Percentiles rank a stretch among this genome's conserved stretches.
Evolutionary conservation across 306 rosid species (phyloP).

Genomic region (Chamaecrista fasciculata): DNA sequence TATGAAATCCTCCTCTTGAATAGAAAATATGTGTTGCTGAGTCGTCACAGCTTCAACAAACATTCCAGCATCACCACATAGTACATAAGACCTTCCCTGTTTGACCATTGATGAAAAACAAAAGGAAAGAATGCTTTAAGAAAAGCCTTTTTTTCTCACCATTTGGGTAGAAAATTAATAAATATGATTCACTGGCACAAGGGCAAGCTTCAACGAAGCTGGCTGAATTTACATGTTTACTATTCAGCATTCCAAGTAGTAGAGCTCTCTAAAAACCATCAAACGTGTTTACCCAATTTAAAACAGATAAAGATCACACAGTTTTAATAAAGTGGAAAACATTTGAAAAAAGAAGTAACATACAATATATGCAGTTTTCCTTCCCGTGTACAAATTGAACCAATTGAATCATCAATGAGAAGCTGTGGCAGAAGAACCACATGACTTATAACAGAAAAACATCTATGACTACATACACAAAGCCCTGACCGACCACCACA

Average conservation of each 20-base stretch:
- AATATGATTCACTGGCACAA: not conserved
- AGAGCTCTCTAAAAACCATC: not conserved
- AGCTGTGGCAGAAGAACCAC: not conserved
- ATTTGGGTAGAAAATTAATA: not conserved
- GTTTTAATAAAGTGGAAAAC: not conserved
- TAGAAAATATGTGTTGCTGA: slow-evolving; percentile 27
- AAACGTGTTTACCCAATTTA: not conserved
- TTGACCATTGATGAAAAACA: slow-evolving; percentile 25
- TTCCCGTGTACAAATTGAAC: not conserved
- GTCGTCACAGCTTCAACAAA: slow-evolving; percentile 27
- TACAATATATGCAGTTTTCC: not conserved
- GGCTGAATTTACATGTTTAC: not conserved
- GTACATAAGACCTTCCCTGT: slow-evolving; percentile 44
- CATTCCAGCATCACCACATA: slow-evolving; percentile 18
- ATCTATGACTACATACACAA: not conserved
- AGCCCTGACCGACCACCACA: not conserved
- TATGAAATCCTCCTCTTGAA: slow-evolving; percentile 54
- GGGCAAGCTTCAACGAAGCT: not conserved
- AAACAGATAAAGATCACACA: not conserved
- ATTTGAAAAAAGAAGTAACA: not conserved
- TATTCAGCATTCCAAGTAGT: not conserved
- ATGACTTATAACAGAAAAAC: not conserved
- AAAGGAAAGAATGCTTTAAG: not conserved
- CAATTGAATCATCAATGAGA: not conserved
- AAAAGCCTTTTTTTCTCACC: not conserved